These are phyloP conservation scores for Hypoxylon intermedium DNA, from an alignment of 495 filamentous ascomycete genomes.

Conservation along the genomic window DNA sequence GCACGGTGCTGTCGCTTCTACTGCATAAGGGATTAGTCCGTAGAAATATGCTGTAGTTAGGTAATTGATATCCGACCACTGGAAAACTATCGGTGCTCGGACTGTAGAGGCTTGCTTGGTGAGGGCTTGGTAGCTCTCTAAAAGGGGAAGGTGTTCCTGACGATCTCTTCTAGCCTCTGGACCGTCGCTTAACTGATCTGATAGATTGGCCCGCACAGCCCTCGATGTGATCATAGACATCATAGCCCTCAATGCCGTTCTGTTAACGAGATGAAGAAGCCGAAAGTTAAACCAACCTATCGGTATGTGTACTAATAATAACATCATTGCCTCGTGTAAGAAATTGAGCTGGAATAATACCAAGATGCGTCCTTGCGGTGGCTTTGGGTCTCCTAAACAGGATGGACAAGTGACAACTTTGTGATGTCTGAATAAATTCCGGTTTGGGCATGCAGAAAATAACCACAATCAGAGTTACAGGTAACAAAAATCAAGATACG, in stretches of 20 bases:
- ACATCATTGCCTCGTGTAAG: constrained; percentile 18
- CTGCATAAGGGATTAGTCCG: constrained; percentile 15
- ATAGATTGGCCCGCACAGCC: constrained; percentile 24
- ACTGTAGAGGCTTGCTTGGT: constrained; percentile 3
- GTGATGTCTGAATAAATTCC: background rate
- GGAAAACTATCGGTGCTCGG: constrained; percentile 22
- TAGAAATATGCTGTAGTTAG: constrained; percentile 18
- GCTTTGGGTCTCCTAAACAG: background rate
- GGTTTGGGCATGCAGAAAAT: background rate
- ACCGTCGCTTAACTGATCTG: constrained; percentile 30
- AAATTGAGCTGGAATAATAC: constrained; percentile 13
- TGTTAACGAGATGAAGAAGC: constrained; percentile 37
- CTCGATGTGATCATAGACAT: constrained; percentile 12
- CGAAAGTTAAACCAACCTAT: constrained; percentile 27
- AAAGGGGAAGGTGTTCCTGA: constrained; percentile 29
- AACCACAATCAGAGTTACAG: background rate
- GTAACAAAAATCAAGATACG: constrained; percentile 9
- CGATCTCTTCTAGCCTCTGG: constrained; percentile 26
- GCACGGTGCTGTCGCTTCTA: background rate
- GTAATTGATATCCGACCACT: constrained; percentile 24
- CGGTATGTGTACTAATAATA: constrained; percentile 8
- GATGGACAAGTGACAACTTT: background rate
- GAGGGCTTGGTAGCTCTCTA: background rate
- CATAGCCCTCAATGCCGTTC: constrained; percentile 4
- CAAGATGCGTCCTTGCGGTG: background rate